These are phyloP conservation scores for Microbotryomycetes sp. DNA, from an alignment of 1,284 basidiomycete species.

Conservation along the genomic window DNA sequence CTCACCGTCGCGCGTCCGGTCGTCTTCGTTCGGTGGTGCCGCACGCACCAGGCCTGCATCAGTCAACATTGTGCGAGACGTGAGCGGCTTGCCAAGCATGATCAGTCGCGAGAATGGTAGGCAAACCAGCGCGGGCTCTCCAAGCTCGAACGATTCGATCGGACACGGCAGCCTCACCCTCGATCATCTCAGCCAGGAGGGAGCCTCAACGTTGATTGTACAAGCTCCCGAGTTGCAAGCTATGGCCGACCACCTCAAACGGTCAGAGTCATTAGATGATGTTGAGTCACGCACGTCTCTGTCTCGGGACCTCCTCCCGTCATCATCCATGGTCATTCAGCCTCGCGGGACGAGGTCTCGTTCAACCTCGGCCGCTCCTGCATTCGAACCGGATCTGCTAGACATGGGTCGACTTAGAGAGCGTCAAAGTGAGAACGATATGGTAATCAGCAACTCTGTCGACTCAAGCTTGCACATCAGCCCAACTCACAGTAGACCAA, in stretches of 20 bases:
- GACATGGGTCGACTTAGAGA: no score
- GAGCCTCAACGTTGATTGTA: conserved; percentile 9
- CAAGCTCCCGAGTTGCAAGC: conserved; percentile 28
- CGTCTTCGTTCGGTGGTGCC: no score
- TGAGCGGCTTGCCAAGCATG: background rate
- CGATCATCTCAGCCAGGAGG: conserved; percentile 21
- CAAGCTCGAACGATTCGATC: background rate
- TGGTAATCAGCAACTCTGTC: no score
- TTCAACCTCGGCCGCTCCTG: no score
- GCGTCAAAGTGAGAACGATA: no score
- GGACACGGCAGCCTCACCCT: conserved; percentile 26
- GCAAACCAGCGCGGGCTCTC: background rate
- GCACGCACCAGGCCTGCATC: background rate
- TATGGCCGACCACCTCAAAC: background rate
- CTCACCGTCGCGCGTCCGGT: background rate
- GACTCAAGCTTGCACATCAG: background rate
- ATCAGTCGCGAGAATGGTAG: background rate
- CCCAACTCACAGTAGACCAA: background rate
- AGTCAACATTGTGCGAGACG: no score
- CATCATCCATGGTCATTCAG: no score
- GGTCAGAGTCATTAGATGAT: background rate
- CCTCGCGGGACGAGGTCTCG: no score
- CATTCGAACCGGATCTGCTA: no score
- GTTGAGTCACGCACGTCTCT: conserved; percentile 5
- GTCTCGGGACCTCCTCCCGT: background rate